These are phyloP conservation scores for Penicillium antarcticum DNA, from an alignment of 495 filamentous ascomycete species.

Conservation along the genomic window DNA sequence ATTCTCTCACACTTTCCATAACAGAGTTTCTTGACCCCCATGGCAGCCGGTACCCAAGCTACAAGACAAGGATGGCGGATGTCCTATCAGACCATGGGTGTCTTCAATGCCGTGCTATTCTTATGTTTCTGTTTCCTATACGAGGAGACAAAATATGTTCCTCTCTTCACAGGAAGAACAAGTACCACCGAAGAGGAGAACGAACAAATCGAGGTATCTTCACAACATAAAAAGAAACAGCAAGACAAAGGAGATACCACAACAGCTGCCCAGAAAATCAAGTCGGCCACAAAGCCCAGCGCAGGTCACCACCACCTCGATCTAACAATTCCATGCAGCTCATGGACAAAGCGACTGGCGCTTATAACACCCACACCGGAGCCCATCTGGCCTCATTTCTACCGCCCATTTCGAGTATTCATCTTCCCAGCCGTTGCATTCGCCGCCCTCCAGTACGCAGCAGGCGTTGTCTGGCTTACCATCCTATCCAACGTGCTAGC, in stretches of 20 bases:
- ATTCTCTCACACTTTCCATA: background rate
- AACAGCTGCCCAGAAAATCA: background rate
- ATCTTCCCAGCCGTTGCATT: conserved; percentile 41
- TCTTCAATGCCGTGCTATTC: conserved; percentile 26
- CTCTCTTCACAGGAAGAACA: conserved; percentile 14
- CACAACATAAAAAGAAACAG: no score
- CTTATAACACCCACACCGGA: conserved; percentile 25
- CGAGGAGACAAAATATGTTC: conserved; percentile 36
- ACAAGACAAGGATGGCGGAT: conserved; percentile 29
- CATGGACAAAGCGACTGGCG: conserved; percentile 25
- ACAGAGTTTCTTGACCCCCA: conserved; percentile 33
- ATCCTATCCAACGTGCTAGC: conserved; percentile 30
- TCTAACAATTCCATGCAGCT: conserved; percentile 18
- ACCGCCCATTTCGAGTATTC: conserved; percentile 29
- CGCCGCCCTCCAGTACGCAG: conserved; percentile 36
- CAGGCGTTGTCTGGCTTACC: conserved; percentile 33
- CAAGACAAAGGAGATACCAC: background rate
- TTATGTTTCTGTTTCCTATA: conserved; percentile 26
- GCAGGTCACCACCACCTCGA: conserved; percentile 21
- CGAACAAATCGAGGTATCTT: background rate
- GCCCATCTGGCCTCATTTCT: conserved; percentile 32
- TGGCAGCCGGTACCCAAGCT: conserved; percentile 33
- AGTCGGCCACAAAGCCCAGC: conserved; percentile 2
- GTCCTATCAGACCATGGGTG: conserved; percentile 29
- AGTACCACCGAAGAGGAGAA: background rate